phyloP scores from a whole-genome alignment of 2,329 filamentous ascomycete genomes.

The Tympanopsis confertula region DNA sequence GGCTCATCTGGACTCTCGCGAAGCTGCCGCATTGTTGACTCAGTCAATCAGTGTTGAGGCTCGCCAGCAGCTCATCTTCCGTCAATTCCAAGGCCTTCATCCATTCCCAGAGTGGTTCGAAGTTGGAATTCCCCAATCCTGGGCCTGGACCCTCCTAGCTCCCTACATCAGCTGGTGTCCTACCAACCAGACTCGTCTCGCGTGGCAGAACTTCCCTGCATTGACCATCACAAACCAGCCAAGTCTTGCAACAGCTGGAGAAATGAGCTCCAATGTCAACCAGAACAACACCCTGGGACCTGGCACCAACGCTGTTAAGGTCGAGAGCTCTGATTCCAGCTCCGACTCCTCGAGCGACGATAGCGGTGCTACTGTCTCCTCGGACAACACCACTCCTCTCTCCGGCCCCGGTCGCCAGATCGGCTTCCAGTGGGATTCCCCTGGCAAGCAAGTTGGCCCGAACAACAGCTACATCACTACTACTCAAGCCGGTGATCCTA shows the following conservation, averaged over 20 bases:
- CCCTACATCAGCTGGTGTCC: conserved; percentile 74
- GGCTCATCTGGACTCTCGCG: conserved; percentile 64
- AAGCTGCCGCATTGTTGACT: conserved; percentile 60
- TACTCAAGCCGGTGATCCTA: conserved; percentile 43
- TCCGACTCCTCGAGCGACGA: conserved; percentile 37
- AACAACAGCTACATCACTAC: conserved; percentile 72
- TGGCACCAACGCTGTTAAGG: conserved; percentile 36
- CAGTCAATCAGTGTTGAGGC: conserved; percentile 71
- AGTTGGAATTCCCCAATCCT: conserved; percentile 68
- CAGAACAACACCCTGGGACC: conserved; percentile 45
- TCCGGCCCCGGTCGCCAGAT: conserved; percentile 65
- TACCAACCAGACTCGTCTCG: conserved; percentile 57
- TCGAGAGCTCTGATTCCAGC: conserved; percentile 32
- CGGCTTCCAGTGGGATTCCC: conserved; percentile 60
- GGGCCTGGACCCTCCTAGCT: conserved; percentile 72
- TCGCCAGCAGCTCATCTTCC: conserved; percentile 74
- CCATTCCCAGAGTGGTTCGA: conserved; percentile 79
- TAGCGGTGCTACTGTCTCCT: conserved; percentile 53
- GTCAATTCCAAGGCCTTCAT: conserved; percentile 69
- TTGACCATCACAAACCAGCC: conserved; percentile 65
- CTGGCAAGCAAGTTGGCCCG: conserved; percentile 59
- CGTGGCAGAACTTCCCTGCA: conserved; percentile 76
- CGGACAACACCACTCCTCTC: conserved; percentile 60
- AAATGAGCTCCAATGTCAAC: too few species aligned
- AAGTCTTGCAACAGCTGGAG: too few species aligned